Percentiles rank a stretch among this genome's conserved stretches.
phyloP scores from a whole-genome alignment of 768 basidiomycete genomes.

The Mycena filopes region DNA sequence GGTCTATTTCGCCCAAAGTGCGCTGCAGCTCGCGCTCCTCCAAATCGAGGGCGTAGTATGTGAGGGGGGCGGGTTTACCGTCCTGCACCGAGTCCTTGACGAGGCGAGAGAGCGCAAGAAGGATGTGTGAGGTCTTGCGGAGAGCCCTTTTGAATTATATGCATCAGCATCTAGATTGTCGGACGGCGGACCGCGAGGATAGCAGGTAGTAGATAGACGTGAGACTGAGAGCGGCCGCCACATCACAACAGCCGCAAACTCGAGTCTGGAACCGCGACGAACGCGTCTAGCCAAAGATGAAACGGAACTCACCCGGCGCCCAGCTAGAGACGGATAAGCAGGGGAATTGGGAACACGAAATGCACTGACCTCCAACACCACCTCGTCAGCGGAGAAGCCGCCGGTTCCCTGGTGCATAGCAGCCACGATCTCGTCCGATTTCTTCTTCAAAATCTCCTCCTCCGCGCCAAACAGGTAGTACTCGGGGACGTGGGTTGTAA shows the following conservation, averaged over 20 bases:
- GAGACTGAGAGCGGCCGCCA: too few relatives aligned
- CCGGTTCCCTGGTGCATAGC: conserved; percentile 67
- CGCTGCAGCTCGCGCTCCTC: conserved; percentile 88
- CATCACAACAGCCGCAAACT: conserved; percentile 6
- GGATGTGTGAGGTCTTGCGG: conserved; percentile 88
- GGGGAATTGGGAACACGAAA: too few relatives aligned
- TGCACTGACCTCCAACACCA: conserved; percentile 69
- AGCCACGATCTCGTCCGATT: conserved; percentile 79
- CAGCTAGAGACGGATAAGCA: conserved; percentile 47
- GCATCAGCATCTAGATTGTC: conserved; percentile 20
- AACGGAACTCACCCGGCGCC: conserved; percentile 85
- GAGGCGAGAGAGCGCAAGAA: conserved; percentile 73
- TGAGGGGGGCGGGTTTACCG: conserved; percentile 60
- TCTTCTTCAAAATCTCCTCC: conserved; percentile 80
- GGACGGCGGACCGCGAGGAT: conserved; percentile 11
- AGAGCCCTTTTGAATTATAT: conserved; percentile 74
- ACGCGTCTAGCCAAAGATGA: background rate
- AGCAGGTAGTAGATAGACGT: too few relatives aligned
- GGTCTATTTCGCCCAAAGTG: conserved; percentile 74
- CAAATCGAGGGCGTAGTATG: conserved; percentile 93
- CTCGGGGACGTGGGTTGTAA: conserved; percentile 80
- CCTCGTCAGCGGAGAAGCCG: conserved; percentile 54
- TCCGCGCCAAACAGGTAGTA: conserved; percentile 95
- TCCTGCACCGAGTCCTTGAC: conserved; percentile 50
- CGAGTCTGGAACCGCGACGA: background rate